Conservation (phyloP, 495 filamentous ascomycete species). For the Lasiosphaeria hispida region DNA sequence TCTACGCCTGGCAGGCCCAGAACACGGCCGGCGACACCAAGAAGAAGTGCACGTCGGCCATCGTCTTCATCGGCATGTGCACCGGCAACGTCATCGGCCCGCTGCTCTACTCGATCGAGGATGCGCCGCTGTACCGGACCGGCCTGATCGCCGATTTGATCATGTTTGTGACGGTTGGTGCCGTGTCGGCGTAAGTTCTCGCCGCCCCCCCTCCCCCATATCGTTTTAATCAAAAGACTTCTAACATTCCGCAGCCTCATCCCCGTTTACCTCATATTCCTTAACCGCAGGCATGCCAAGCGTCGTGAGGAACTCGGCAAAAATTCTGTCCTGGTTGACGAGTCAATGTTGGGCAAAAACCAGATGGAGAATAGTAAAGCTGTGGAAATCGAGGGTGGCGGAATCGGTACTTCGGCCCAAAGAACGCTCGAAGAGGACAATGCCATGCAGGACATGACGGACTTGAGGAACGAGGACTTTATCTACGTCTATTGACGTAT, state of each 20-base stretch:
- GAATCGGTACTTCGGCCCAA: slow-evolving; percentile 30
- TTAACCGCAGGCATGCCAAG: slow-evolving; percentile 48
- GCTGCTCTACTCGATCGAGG: slow-evolving; percentile 57
- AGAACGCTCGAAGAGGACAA: slow-evolving; percentile 44
- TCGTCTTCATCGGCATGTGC: slow-evolving; percentile 61
- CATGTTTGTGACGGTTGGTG: slow-evolving; percentile 39
- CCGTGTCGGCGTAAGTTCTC: slow-evolving; percentile 40
- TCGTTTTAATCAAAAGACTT: not conserved
- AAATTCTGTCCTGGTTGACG: slow-evolving; percentile 41
- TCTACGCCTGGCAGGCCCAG: slow-evolving; percentile 64
- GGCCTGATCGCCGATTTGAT: slow-evolving; percentile 54
- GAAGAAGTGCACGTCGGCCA: slow-evolving; percentile 61
- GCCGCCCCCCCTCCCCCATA: not conserved
- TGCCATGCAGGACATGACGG: slow-evolving; percentile 52
- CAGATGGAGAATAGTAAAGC: slow-evolving; percentile 42
- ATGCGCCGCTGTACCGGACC: slow-evolving; percentile 57
- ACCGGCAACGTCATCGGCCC: slow-evolving; percentile 61
- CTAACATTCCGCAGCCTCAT: slow-evolving; percentile 23
- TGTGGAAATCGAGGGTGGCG: slow-evolving; percentile 51
- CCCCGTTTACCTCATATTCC: slow-evolving; percentile 46
- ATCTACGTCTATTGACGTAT: slow-evolving; percentile 52
- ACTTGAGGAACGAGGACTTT: slow-evolving; percentile 57
- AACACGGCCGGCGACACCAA: slow-evolving; percentile 69
- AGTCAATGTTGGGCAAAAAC: slow-evolving; percentile 40
- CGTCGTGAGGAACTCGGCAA: slow-evolving; percentile 44